phyloP scores from a whole-genome alignment of 2,329 filamentous ascomycete genomes.

The Trichoderma simmonsii region DNA sequence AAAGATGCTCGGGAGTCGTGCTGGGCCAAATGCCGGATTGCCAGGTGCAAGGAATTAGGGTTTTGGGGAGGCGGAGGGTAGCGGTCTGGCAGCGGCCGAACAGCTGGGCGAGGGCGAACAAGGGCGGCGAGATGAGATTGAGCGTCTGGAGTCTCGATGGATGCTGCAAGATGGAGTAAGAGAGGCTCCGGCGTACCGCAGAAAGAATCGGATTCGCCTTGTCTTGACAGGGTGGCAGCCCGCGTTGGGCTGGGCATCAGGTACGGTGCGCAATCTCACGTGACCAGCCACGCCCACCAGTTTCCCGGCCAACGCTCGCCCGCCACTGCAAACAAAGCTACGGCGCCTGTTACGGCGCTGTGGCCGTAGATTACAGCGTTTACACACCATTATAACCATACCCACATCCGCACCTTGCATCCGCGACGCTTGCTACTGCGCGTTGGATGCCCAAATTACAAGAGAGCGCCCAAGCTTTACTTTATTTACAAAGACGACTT shows the following conservation, averaged over 20 bases:
- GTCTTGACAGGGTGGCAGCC: conserved; percentile 18
- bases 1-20: conserved; percentile 17
- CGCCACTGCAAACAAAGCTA: conserved; percentile 7
- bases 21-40: conserved; percentile 14
- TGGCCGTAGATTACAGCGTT: neutral
- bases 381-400: neutral
- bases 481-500: neutral
- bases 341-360: neutral
- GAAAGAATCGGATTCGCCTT: conserved; percentile 33
- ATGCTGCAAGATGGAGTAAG: conserved; percentile 31
- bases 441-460: neutral
- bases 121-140: conserved; percentile 25
- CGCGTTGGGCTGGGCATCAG: conserved; percentile 2
- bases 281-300: neutral
- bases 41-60: conserved; percentile 5
- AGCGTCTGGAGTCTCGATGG: conserved; percentile 29
- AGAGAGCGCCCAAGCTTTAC: neutral
- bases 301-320: conserved; percentile 23
- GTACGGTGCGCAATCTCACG: conserved; percentile 15
- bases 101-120: conserved; percentile 1
- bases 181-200: conserved; percentile 24
- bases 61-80: conserved; percentile 21
- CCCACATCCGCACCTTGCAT: conserved; percentile 6
- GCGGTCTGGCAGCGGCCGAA: conserved; percentile 21
- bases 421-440: conserved; percentile 2